Conservation (phyloP, 352 stramenopile species). For the Globisporangium megalacanthum region DNA sequence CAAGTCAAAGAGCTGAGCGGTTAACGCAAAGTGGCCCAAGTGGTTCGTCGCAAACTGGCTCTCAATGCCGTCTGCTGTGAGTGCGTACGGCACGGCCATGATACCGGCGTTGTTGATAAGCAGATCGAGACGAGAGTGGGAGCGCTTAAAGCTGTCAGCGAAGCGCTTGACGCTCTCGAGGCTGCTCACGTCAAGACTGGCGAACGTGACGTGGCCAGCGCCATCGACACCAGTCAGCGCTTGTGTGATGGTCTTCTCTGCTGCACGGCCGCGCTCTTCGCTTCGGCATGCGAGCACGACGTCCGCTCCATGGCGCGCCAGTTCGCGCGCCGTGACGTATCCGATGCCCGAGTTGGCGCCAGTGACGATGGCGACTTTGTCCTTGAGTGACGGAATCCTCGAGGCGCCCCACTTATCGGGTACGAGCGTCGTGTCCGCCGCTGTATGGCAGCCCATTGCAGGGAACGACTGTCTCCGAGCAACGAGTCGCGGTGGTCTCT, state of each 20-base stretch:
- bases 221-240: constrained; percentile 6
- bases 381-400: constrained; percentile 13
- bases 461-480: too few relatives aligned
- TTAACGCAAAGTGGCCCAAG: constrained; percentile 29
- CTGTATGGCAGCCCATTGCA: too few relatives aligned
- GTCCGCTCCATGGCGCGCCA: constrained; percentile 49
- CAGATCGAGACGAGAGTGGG: constrained; percentile 16
- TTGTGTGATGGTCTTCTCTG: constrained; percentile 23
- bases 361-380: constrained; percentile 48
- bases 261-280: constrained; percentile 20
- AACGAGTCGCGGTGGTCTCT: too few relatives aligned
- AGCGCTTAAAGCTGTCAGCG: constrained; percentile 10
- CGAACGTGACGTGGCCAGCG: constrained; percentile 12
- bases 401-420: constrained; percentile 9
- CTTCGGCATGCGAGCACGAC: constrained; percentile 81
- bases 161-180: constrained; percentile 22
- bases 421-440: background rate
- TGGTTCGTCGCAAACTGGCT: constrained; percentile 25
- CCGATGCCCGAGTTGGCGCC: constrained; percentile 81
- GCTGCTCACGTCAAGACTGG: constrained; percentile 20
- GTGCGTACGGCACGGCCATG: constrained; percentile 12
- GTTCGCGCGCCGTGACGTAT: constrained; percentile 49
- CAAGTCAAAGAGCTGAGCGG: constrained; percentile 16
- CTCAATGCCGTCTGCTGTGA: constrained; percentile 17
- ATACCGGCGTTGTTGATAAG: constrained; percentile 33